These are phyloP conservation scores for Helicostylum pulchrum DNA, from an alignment of 192 early-diverging fungal genomes.

Conservation along the genomic window DNA sequence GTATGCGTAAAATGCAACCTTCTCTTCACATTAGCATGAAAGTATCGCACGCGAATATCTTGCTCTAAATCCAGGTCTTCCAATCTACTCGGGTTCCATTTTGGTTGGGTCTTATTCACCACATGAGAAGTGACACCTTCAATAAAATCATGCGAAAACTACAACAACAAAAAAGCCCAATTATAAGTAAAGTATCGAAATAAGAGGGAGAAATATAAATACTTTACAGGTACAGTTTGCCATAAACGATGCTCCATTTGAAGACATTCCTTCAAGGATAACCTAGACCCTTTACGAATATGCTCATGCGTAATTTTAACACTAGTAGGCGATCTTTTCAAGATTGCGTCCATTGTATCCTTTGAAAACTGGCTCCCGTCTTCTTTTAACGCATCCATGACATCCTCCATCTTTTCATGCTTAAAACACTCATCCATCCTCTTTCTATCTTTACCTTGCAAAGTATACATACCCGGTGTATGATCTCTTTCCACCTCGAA, in stretches of 20 bases:
- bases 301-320: conserved; percentile 86
- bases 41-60: conserved; percentile 46
- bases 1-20: conserved; percentile 35
- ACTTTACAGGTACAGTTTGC: conserved; percentile 58
- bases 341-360: conserved; percentile 61
- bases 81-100: conserved; percentile 72
- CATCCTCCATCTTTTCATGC: conserved; percentile 78
- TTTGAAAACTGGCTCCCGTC: conserved; percentile 70
- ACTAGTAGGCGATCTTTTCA: conserved; percentile 75
- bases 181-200: background rate
- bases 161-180: background rate
- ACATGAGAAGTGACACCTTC: conserved; percentile 85
- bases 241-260: conserved; percentile 79
- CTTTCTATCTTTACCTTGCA: conserved; percentile 46
- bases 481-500: conserved; percentile 66
- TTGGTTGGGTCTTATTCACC: conserved; percentile 61
- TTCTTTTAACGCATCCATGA: conserved; percentile 74
- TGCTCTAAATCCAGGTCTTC: conserved; percentile 41
- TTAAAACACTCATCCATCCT: conserved; percentile 83
- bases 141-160: conserved; percentile 72
- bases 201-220: background rate
- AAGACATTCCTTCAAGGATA: conserved; percentile 76
- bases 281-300: conserved; percentile 63
- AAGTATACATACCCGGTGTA: conserved; percentile 32
- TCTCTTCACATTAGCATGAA: conserved; percentile 33